Percentiles rank a stretch among this genome's conserved stretches.
Conservation (phyloP, 1,284 basidiomycete species). For the Vanrija sp. region DNA sequence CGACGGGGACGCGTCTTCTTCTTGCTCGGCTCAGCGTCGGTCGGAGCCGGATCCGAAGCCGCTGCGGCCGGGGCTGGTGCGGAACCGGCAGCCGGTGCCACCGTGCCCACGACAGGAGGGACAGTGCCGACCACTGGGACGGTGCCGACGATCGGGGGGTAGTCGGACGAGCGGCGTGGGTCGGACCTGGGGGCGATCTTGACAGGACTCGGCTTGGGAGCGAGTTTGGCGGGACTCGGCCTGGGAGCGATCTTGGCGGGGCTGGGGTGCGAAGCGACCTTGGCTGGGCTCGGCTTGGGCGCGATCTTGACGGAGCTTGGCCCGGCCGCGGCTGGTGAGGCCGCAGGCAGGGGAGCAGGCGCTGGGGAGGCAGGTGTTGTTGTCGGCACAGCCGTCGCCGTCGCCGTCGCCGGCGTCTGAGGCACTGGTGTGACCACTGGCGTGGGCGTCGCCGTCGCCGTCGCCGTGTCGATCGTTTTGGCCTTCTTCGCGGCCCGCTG, state of each 20-base stretch:
- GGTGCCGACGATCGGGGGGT: constrained; percentile 1
- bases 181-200: neutral
- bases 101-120: neutral
- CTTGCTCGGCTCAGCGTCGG: no score
- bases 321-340: neutral
- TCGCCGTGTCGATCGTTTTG: neutral
- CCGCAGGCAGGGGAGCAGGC: neutral
- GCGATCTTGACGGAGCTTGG: neutral
- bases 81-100: neutral
- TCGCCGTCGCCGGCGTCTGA: no score
- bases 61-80: neutral
- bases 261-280: neutral
- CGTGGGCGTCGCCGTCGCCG: neutral
- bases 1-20: no score
- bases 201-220: neutral
- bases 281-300: neutral
- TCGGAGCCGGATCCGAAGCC: neutral
- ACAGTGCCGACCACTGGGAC: neutral
- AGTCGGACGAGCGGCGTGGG: neutral
- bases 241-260: neutral
- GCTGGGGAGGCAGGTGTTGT: no score
- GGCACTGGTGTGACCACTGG: no score
- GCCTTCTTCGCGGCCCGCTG: constrained; percentile 5
- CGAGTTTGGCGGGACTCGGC: neutral
- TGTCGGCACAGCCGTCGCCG: no score